Evolutionary conservation across 106 monocot genomes (phyloP).

Genomic region (Allium sativum): DNA sequence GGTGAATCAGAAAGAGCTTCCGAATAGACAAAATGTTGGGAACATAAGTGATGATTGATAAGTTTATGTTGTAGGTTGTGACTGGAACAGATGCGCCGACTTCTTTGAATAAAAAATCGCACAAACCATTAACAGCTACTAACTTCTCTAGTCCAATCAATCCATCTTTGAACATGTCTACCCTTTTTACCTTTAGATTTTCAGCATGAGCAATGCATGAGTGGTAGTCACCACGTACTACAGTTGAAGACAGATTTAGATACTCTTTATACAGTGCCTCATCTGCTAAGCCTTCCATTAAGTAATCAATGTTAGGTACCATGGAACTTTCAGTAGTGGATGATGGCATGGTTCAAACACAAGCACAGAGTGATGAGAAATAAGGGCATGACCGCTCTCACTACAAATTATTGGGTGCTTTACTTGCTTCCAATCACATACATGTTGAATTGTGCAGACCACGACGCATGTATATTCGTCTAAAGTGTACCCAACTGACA

Average conservation of each 20-base stretch:
- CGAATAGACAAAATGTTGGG: constrained; percentile 96
- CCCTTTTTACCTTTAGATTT: constrained; percentile 60
- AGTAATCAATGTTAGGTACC: constrained; percentile 20
- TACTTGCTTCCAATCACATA: constrained; percentile 41
- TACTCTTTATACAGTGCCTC: constrained; percentile 38
- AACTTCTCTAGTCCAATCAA: constrained; percentile 73
- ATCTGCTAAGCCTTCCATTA: constrained; percentile 48
- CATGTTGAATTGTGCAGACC: constrained; percentile 34
- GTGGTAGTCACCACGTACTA: constrained; percentile 41
- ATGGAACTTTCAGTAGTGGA: not conserved
- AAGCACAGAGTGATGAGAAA: constrained; percentile 71
- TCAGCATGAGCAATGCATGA: constrained; percentile 38
- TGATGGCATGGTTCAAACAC: constrained; percentile 51
- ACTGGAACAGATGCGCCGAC: constrained; percentile 23
- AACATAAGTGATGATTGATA: constrained; percentile 82
- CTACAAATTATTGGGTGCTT: constrained; percentile 69
- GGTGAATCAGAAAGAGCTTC: constrained; percentile 94
- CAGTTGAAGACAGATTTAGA: constrained; percentile 51
- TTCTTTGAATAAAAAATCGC: constrained; percentile 56
- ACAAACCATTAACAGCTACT: constrained; percentile 70
- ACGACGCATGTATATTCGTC: constrained; percentile 49
- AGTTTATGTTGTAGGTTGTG: constrained; percentile 61
- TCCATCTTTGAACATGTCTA: constrained; percentile 85
- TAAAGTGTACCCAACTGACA: constrained; percentile 57
- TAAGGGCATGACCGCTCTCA: constrained; percentile 68